Evolutionary conservation across 805 yeast species (phyloP), one percentile per base, ranked within the genome.

Genomic region (Grigorovia transvaalensis): DNA sequence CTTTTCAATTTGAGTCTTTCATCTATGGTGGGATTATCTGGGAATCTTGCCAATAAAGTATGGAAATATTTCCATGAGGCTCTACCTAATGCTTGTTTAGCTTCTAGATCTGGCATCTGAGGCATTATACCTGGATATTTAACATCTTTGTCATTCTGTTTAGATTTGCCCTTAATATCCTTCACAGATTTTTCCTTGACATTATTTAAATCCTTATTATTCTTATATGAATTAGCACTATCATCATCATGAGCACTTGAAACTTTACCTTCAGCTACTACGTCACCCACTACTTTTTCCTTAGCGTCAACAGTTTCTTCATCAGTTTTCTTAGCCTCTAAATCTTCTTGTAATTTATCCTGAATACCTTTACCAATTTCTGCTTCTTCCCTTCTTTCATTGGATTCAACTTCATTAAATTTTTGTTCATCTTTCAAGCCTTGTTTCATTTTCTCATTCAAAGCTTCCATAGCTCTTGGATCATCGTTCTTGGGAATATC

Each of bases 1-100:
- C 72, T 77, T 17, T 69, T 61, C 47, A 93, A 71, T 29, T 91
- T 85, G 33, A 73, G 65, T 49, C 80, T 75, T 61, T 91, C 89
- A 46, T 75, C 77, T 2, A 62, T 58, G 1, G 82, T 69, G 18
- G 99, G 99, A 27, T 71, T 70, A 45, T 85, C 96, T 0, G 99
- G 98, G 63, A 86, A 93, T 62, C 96, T 77, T 1, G 98, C 95
- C 48, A 93, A 73, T 38, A 90, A 82, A 0, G 98, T 91, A 68
- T 93, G 99, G 63, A 93, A 81, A 44, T 91, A 71, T 62, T 79
- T 86, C 99, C 99, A 91, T 0, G 96, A 82, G 0, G 97, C 85
- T 53, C 86, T 78, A 1, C 99, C 99, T 7, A 91, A 76, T 60
- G 86, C 93, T 1, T 95, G 93, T 56, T 72, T 71, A 9, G 66